Evolutionary conservation across 768 basidiomycete species (phyloP), one percentile per base, ranked within the genome.

Genomic region (Sarcodon sp.): DNA sequence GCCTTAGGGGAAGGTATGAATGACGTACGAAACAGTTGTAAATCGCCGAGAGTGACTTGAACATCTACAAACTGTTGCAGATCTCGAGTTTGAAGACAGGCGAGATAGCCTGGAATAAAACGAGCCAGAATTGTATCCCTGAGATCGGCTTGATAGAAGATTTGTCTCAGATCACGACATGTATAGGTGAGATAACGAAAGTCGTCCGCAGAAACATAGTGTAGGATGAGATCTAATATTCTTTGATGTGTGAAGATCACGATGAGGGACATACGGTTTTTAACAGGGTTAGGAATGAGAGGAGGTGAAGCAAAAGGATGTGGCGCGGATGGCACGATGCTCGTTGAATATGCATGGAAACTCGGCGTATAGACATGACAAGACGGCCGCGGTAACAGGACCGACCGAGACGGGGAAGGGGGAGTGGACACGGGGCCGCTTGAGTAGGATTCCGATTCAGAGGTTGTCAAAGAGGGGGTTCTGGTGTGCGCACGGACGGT

Each of bases 11-110:
- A 46, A 50, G 50, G 54, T 44, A 50, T 44, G 43, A 44, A 33
- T 36, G 43, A 73, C 84, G 61, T 65, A 88, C 86, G 57, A 47
- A 87, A 71, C 16, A 81, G 62, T 57, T 79, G 70, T 12, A 88
- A 63, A 59, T 87, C 80, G 43, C 69, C 62, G 36, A 87, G 61
- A 36, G 71, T 68, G 50, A 84, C 58, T 3, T 68, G 66, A 18
- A 86, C 68, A 36, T 71, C 67, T 44, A 71, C 68, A 44, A 65
- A 64, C 6, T 66, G 57, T 36, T 61, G 57, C 21, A 64, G 50
- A 51, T 75, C 71, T 38, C 72, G 60, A 44, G 63, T 54, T 3
- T 61, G 64, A 39, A 77, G 57, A 37, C 70, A 71, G 38, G 64
- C 53, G 6, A 63, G 58, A 57, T 79, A 88, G 4, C 73, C 76